Base-by-base conservation (phyloP, 257 asterid genomes). In the Solanum dulcamara region DNA sequence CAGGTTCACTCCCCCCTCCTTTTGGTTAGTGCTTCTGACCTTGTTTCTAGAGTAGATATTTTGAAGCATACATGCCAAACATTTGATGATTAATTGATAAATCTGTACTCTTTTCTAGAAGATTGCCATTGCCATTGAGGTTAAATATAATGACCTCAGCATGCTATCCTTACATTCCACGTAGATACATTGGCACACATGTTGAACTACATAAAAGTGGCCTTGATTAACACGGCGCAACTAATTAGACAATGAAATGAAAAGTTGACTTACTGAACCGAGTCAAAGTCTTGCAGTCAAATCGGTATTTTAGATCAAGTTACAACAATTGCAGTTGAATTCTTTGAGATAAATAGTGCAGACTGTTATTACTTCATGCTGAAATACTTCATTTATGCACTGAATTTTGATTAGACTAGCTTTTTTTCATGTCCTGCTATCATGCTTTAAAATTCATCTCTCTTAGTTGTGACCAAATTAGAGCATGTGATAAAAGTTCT, bases 1-100 rank as follows among this genome's bases (percentile, higher is more conserved):
- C 91, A 48, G 98, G 98, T 90, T 92, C 98, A 46, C 91, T 72
- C 90, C 97, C 98, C 77, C 96, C 94, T 85, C 98, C 98, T 26
- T 93, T 92, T 85, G 98, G 98, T 97, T 77, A 89, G 98, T 90
- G 75, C 33, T 77, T 88, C 50, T 32, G 85, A 17, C 62, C 51
- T 67, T 48, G 62, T 85, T 32, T 82, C 72, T 59, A 40, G 79
- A 83, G 79, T 66, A 82, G 60, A 57, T 46, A 64, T 75, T 42
- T 44, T 75, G 53, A 33, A 24, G n/a, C 60, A 75, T 44, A 26
- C 60, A 24, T 18, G 85, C 71, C 60, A 83, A 9, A 51, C 79
- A 33, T 30, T 53, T 55, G 70, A 38, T 60, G 18, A 24, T 59
- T 57, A 20, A 37, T 59, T 83, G 79, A 42, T 83, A 66, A 42